phyloP scores from a whole-genome alignment of 164 flowering plant genomes.

The Taxillus chinensis region DNA sequence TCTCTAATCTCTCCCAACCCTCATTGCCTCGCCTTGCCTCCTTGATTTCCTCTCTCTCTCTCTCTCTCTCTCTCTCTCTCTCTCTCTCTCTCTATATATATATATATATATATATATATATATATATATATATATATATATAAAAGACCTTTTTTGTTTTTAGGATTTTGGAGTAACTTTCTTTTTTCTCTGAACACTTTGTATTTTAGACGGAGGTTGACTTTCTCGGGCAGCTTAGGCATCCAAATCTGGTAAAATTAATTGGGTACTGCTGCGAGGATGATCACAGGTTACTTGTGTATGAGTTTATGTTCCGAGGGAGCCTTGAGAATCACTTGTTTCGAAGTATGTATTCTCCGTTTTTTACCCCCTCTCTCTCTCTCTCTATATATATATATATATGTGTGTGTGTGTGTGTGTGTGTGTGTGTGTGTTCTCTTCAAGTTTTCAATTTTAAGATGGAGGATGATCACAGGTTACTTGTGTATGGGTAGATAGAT shows the following conservation, averaged over 20 bases:
- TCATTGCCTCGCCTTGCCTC: not conserved
- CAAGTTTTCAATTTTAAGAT: too few species aligned
- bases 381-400: too few species aligned
- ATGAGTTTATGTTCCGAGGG: slow-evolving; percentile 96
- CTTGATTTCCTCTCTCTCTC: too few species aligned
- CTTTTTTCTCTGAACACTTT: slow-evolving; percentile 2
- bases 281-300: slow-evolving; percentile 90
- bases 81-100: too few species aligned
- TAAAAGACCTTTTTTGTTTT: not conserved
- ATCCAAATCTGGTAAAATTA: slow-evolving; percentile 91
- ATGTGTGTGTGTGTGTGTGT: too few species aligned
- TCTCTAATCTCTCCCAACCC: not conserved
- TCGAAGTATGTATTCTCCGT: slow-evolving; percentile 55
- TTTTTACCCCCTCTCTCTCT: slow-evolving; percentile 3
- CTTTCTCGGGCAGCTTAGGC: slow-evolving; percentile 94
- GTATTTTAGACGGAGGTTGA: slow-evolving; percentile 76
- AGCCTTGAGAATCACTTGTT: slow-evolving; percentile 98
- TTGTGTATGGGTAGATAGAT: too few species aligned
- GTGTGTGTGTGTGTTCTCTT: too few species aligned
- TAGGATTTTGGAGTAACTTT: not conserved
- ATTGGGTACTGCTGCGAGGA: slow-evolving; percentile 99
- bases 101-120: too few species aligned
- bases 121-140: too few species aligned
- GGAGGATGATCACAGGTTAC: too few species aligned
- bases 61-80: too few species aligned